Evolutionary conservation across 352 stramenopile genomes (phyloP), one percentile per base, ranked within the genome.

Genomic region (Heterotrichella gracilis): DNA sequence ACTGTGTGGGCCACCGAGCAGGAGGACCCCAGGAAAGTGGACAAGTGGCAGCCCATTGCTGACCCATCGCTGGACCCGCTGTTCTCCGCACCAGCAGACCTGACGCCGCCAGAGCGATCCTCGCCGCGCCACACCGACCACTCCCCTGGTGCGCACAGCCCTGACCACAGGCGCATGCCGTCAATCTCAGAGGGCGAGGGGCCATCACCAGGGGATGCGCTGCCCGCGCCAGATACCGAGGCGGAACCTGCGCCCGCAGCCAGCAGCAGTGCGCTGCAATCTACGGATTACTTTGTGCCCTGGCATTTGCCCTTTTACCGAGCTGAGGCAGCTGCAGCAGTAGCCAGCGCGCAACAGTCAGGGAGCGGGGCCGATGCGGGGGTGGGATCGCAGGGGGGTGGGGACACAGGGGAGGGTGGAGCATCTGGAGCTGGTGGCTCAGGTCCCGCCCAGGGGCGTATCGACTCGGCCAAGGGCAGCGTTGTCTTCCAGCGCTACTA

Each of bases 1-100:
- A 82, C 87, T 71, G 84, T 82, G 20, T 91, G 84, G 84, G 83
- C 84, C 0, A 75, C 84, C 68, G 81, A 89, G 73, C 82, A 89
- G 73, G 75, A 81, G n/a, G n/a, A 53, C 13, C 13, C 13, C 32
- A 53, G 32, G 13, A n/a, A 13, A n/a, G 32, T 53, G 32, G 13
- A 53, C 32, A 53, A n/a, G n/a, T n/a, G n/a, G n/a, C n/a, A n/a
- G n/a, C n/a, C n/a, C n/a, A n/a, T n/a, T n/a, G n/a, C n/a, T n/a
- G n/a, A n/a, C n/a, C n/a, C n/a, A n/a, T n/a, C n/a, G n/a, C n/a
- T n/a, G n/a, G n/a, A n/a, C n/a, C n/a, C n/a, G n/a, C n/a, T n/a
- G n/a, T n/a, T n/a, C n/a, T n/a, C n/a, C n/a, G n/a, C n/a, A n/a
- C n/a, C n/a, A n/a, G n/a, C n/a, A n/a, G n/a, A n/a, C n/a, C n/a